Conservation (phyloP, 2,329 filamentous ascomycete genomes). For the Paracorniculantispora psalliotae region DNA sequence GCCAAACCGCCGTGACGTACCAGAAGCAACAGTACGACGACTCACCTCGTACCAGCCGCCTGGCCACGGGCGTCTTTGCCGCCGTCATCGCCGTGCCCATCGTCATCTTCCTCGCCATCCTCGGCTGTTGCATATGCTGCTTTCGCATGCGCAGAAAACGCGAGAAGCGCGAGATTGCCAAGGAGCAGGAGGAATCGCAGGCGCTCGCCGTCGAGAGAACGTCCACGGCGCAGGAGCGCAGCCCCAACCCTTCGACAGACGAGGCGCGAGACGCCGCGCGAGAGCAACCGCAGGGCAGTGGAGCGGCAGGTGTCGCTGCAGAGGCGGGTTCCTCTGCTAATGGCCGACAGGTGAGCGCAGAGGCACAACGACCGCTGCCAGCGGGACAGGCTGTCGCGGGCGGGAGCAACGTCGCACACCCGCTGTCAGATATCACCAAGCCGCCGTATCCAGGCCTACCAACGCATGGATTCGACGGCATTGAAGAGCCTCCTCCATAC, state of each 20-base stretch:
- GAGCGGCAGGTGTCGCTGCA: background rate
- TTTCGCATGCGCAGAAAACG: constrained; percentile 1
- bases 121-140: constrained; percentile 10
- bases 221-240: background rate
- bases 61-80: background rate
- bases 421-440: background rate
- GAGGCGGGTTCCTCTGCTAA: background rate
- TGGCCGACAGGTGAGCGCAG: background rate
- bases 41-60: background rate
- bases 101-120: constrained; percentile 6
- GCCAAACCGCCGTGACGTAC: background rate
- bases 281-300: background rate
- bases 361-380: background rate
- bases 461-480: background rate
- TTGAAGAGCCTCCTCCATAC: constrained; percentile 9
- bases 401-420: background rate
- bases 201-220: background rate
- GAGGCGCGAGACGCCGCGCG: background rate
- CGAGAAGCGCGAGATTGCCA: constrained; percentile 5
- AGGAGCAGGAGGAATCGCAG: constrained; percentile 8
- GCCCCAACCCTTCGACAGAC: background rate
- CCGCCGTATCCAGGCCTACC: constrained; percentile 7
- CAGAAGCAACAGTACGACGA: background rate
- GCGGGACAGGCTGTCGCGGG: background rate
- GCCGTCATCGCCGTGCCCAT: constrained; percentile 6